Percentiles rank a stretch among this genome's conserved stretches.
These are phyloP conservation scores for Lyophyllum atratum DNA, from an alignment of 768 basidiomycete species.

Conservation along the genomic window DNA sequence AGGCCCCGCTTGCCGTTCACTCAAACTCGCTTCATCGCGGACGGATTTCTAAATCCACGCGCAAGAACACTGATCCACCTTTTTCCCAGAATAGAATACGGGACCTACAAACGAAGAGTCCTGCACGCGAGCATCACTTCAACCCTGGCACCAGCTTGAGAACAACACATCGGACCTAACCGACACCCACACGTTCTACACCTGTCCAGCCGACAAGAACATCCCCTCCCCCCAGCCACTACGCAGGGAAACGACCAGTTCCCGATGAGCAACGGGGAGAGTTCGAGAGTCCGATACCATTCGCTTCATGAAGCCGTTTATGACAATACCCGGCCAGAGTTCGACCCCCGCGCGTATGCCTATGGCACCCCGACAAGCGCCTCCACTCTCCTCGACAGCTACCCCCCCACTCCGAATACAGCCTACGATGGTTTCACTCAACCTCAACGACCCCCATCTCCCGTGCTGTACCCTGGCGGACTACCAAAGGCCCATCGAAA, in stretches of 20 bases:
- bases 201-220: not conserved
- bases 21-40: not conserved
- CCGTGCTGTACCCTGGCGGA: slow-evolving; percentile 13
- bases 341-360: slow-evolving; percentile 6
- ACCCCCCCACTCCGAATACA: not conserved
- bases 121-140: not conserved
- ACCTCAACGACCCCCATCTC: slow-evolving; percentile 6
- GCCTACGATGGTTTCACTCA: slow-evolving; percentile 5
- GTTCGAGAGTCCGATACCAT: slow-evolving; percentile 9
- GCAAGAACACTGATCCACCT: not conserved
- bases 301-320: slow-evolving; percentile 11
- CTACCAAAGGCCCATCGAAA: slow-evolving; percentile 6
- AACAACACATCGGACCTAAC: not conserved
- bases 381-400: not conserved
- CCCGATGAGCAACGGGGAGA: slow-evolving; percentile 2
- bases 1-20: not conserved
- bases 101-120: not conserved
- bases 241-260: not conserved
- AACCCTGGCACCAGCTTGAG: too few species aligned
- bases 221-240: not conserved
- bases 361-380: not conserved
- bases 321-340: slow-evolving; percentile 11
- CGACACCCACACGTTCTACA: not conserved
- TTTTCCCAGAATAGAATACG: not conserved
- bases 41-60: not conserved